Base-by-base conservation (phyloP, 1,284 basidiomycete species). In the Tetrapyrgos nigripes region DNA sequence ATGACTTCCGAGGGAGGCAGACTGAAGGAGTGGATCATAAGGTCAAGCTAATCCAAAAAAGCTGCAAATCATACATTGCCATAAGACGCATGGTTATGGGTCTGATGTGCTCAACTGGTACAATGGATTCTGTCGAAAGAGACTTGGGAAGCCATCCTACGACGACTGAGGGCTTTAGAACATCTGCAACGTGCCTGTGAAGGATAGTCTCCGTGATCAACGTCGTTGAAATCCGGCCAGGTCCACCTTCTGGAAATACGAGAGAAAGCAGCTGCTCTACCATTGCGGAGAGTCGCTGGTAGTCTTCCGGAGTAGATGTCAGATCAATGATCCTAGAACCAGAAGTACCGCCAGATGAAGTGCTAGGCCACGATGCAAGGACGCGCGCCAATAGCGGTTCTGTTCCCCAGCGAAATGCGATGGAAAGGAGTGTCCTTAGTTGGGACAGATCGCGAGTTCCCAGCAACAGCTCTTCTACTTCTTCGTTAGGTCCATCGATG, bases 131-230 rank as follows among this genome's bases (percentile, higher is more conserved):
- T 1, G 78, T 77, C 5, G 78, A 70, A 5, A 81, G 64, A 0
- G 79, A 73, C 59, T 82, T 84, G 3, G 89, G 88, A 4, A 90
- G 74, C 90, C 91, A 93, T 3, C 87, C 91, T 3, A 93, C 72
- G 14, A 82, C 70, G 3, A 92, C 78, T 26, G 83, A 79, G 4
- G 86, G 81, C 43, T 76, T 78, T 17, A 92, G 73, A 9, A 92
- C 66, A 60, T 89, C 85, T 6, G 78, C 70, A 3, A 84, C 64
- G 65, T 92, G 84, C 44, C 78, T 78, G 58, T 81, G 79, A n/a
- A 91, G 68, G 11, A 93, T 68, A 1, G 80, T 79, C 1, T 83
- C 81, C 2, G 88, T 84, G 54, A 93, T 84, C 29, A 83, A 68
- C 1, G 87, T 88, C 64, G 84, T 80, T 10, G 84, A 72, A 21